Percentiles rank a stretch among this genome's conserved stretches.
phyloP scores from a whole-genome alignment of 371 early-diverging fungal species.

The Umbelopsis sp. region DNA sequence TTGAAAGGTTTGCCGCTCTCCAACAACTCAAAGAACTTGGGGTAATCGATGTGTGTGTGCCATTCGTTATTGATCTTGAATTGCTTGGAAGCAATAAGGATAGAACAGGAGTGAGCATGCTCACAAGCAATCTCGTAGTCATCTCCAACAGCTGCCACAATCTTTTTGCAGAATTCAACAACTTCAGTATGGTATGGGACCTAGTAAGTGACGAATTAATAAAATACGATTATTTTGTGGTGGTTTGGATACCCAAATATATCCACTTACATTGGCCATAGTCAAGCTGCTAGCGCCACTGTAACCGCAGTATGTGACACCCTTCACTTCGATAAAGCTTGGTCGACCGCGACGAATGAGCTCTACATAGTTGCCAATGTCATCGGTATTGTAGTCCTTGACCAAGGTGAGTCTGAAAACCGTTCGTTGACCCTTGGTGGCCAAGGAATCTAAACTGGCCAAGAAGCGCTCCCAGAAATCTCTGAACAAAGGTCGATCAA shows the following conservation, averaged over 20 bases:
- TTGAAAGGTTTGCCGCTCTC: conserved; percentile 68
- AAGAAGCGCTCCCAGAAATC: conserved; percentile 88
- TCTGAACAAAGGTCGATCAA: conserved; percentile 80
- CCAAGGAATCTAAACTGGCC: conserved; percentile 66
- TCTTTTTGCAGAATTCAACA: conserved; percentile 67
- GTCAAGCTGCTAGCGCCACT: conserved; percentile 74
- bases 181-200: conserved; percentile 84
- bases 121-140: conserved; percentile 79
- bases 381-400: conserved; percentile 78
- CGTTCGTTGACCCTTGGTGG: conserved; percentile 72
- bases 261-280: conserved; percentile 54
- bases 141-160: conserved; percentile 57
- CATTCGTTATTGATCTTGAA: conserved; percentile 76
- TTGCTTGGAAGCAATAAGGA: conserved; percentile 70
- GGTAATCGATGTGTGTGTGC: conserved; percentile 85
- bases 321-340: conserved; percentile 82
- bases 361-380: conserved; percentile 72
- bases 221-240: neutral
- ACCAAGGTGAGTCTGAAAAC: conserved; percentile 83
- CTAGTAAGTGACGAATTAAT: neutral
- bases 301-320: conserved; percentile 74
- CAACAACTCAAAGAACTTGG: conserved; percentile 71
- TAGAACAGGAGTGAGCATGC: conserved; percentile 78
- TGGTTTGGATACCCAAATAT: conserved; percentile 21
- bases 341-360: conserved; percentile 76